These are phyloP conservation scores for Epichloe sibirici DNA, from an alignment of 2,329 filamentous ascomycete species.

Conservation along the genomic window DNA sequence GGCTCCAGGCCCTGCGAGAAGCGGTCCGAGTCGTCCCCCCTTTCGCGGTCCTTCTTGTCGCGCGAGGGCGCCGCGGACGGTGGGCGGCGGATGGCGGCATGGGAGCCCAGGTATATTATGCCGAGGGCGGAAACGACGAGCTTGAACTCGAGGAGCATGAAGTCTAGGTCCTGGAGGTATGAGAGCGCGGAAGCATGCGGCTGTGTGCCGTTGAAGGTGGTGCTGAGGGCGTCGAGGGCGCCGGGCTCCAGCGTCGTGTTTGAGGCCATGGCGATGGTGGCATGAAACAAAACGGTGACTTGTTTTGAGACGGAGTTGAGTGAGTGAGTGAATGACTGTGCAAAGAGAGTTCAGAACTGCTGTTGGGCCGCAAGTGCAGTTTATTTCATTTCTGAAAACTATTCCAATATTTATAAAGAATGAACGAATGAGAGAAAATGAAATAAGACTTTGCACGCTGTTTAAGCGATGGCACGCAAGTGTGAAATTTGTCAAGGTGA, in stretches of 20 bases:
- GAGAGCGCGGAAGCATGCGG: conserved; percentile 16
- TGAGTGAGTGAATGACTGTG: neutral
- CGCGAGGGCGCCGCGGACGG: conserved; percentile 59
- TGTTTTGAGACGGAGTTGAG: neutral
- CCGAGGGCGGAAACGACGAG: conserved; percentile 56
- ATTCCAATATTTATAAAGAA: too few relatives aligned
- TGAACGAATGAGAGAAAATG: too few relatives aligned
- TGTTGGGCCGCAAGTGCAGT: too few relatives aligned
- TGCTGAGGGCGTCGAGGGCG: conserved; percentile 18
- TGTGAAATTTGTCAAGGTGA: too few relatives aligned
- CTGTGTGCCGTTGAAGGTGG: conserved; percentile 15
- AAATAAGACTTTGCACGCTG: too few relatives aligned
- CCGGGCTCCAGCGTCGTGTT: conserved; percentile 13
- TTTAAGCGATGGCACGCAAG: too few relatives aligned
- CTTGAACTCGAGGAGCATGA: conserved; percentile 33
- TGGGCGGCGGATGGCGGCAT: conserved; percentile 75
- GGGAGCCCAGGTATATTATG: conserved; percentile 73
- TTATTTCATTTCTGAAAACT: too few relatives aligned
- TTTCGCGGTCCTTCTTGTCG: conserved; percentile 29
- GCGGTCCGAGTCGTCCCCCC: conserved; percentile 32
- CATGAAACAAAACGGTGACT: neutral
- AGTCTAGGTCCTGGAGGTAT: conserved; percentile 23
- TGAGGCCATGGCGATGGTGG: conserved; percentile 9
- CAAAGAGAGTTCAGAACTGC: neutral
- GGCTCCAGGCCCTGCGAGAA: conserved; percentile 41